Conservation (phyloP, 169 alveolate species). For the Plasmodium inui region DNA sequence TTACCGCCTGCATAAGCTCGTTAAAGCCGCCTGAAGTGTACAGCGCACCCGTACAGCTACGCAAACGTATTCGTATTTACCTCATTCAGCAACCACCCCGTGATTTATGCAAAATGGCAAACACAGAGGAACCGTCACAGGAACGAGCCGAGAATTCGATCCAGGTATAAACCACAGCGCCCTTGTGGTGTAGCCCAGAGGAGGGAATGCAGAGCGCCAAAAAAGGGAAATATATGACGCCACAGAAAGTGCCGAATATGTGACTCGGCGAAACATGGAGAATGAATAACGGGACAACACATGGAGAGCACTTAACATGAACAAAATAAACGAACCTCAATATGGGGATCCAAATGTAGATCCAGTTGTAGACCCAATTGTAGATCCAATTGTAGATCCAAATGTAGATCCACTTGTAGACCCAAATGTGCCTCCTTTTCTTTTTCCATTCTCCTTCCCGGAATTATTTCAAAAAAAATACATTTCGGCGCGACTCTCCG, state of each 20-base stretch:
- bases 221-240: not conserved
- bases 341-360: not conserved
- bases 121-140: constrained; percentile 66
- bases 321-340: not conserved
- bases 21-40: not conserved
- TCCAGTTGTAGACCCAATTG: too few relatives aligned
- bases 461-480: too few relatives aligned
- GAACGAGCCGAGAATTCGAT: constrained; percentile 76
- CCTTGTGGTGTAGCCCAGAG: not conserved
- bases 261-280: not conserved
- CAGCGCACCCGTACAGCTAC: not conserved
- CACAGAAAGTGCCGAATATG: too few relatives aligned
- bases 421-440: not conserved
- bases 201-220: not conserved
- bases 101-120: constrained; percentile 33
- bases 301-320: not conserved
- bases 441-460: not conserved
- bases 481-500: not conserved
- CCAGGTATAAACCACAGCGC: constrained; percentile 33
- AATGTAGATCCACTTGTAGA: not conserved
- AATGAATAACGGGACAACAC: not conserved
- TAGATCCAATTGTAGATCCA: too few relatives aligned
- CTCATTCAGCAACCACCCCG: not conserved
- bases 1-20: not conserved
- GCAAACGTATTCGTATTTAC: not conserved